Conservation (phyloP, 2,329 filamentous ascomycete genomes). For the Nemania abortiva region DNA sequence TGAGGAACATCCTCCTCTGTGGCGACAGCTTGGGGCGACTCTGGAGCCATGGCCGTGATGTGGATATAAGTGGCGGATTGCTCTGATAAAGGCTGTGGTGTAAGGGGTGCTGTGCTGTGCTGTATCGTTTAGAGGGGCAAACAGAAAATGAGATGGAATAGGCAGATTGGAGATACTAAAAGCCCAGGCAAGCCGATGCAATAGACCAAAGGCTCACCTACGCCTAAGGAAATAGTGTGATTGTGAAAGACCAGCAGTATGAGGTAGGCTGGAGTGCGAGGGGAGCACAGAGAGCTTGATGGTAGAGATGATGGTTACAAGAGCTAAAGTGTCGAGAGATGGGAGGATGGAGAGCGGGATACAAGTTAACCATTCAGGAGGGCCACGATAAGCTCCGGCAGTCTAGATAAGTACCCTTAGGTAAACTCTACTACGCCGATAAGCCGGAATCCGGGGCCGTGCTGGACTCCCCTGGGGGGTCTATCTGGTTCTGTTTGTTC, state of each 20-base stretch:
- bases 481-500: neutral
- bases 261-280: neutral
- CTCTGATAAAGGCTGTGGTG: slow-evolving; percentile 8
- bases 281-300: neutral
- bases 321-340: neutral
- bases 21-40: slow-evolving; percentile 43
- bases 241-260: neutral
- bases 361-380: slow-evolving; percentile 18
- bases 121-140: neutral
- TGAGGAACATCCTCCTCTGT: slow-evolving; percentile 54
- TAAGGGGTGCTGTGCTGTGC: slow-evolving; percentile 14
- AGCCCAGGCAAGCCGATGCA: neutral
- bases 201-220: neutral
- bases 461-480: neutral
- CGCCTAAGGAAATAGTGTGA: neutral
- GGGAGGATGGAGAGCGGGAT: slow-evolving; percentile 20
- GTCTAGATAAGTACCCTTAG: slow-evolving; percentile 2
- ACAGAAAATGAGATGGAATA: neutral
- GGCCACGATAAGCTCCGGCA: slow-evolving; percentile 28
- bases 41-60: slow-evolving; percentile 44
- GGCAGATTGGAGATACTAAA: neutral
- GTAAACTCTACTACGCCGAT: slow-evolving; percentile 18
- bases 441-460: slow-evolving; percentile 29
- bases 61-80: slow-evolving; percentile 5
- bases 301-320: slow-evolving; percentile 26